Base-by-base conservation (phyloP, 495 filamentous ascomycete species). In the Trichoderma gamsii region DNA sequence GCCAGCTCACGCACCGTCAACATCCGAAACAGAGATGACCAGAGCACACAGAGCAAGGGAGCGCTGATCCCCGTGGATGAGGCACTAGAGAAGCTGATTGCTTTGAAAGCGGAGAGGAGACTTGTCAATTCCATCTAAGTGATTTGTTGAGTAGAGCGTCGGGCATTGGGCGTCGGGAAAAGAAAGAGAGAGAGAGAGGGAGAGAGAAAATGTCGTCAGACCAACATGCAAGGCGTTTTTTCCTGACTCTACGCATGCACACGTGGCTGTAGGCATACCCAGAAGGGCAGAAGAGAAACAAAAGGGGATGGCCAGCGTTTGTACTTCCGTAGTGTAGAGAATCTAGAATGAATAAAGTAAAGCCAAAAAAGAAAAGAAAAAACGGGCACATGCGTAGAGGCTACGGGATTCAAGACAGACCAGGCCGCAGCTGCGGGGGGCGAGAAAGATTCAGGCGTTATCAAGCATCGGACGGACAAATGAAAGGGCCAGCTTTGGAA, bases 11-110 rank as follows among this genome's bases (percentile, higher is more conserved):
- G 90, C 65, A 84, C 88, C 46, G 92, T 97, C 69, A 98, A 97
- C 74, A 90, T 97, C 71, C 87, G 94, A 43, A 95, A 94, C 79
- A 86, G 94, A 67, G 94, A 98, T 74, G 91, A 96, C 75, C 88
- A 87, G 18, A 85, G 88, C 11, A 92, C 88, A 35, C 94, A 97
- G 79, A 88, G 88, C 46, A 83, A 81, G 43, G 83, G 83, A 67
- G 82, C 81, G 69, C 80, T 93, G 73, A 80, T 97, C 23, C 83
- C 88, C 41, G 79, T 97, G 23, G 86, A 93, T 51, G 92, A 94
- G 75, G 92, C 87, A 0, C 80, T 97, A 15, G 76, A 80, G 75
- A 95, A 94, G 81, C 79, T 98, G 69, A 77, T 75, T 63, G 82
- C 81, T 66, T 79, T 98, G 71, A 84, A 87, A 73, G 88, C 90